Evolutionary conservation across 2,329 filamentous ascomycete species (phyloP).

Genomic region (Pleomassaria siparia): DNA sequence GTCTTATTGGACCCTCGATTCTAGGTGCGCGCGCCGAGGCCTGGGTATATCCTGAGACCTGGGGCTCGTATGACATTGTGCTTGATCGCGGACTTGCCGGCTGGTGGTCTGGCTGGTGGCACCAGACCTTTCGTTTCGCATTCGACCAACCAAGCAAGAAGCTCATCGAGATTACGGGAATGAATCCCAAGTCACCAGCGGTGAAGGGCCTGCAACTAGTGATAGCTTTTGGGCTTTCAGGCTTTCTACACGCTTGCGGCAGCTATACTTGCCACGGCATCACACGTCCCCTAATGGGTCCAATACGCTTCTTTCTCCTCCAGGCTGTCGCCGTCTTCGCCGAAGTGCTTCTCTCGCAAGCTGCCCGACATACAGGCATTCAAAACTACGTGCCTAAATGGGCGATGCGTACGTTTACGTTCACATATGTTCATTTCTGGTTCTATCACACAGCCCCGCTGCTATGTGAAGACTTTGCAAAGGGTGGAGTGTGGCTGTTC

Average conservation of each 20-base stretch:
- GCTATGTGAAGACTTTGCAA: conserved; percentile 75
- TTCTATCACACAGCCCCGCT: conserved; percentile 64
- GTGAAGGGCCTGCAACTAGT: conserved; percentile 47
- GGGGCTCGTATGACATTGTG: conserved; percentile 56
- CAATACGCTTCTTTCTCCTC: conserved; percentile 70
- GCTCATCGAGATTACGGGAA: conserved; percentile 38
- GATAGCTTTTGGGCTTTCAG: conserved; percentile 67
- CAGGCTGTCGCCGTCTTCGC: conserved; percentile 66
- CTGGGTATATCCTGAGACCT: conserved; percentile 64
- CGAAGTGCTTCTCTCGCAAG: conserved; percentile 46
- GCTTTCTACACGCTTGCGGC: conserved; percentile 69
- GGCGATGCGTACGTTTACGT: conserved; percentile 59
- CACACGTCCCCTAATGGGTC: conserved; percentile 51
- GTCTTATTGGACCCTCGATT: conserved; percentile 59
- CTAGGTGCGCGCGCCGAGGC: conserved; percentile 62
- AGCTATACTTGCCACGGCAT: conserved; percentile 65
- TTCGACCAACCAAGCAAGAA: conserved; percentile 64
- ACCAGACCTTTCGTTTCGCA: conserved; percentile 80
- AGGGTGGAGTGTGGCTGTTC: conserved; percentile 73
- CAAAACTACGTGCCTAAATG: conserved; percentile 46
- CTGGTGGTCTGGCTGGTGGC: conserved; percentile 87
- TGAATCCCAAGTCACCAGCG: conserved; percentile 35
- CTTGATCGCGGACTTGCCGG: conserved; percentile 73
- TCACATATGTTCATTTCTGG: conserved; percentile 66
- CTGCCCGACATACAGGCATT: conserved; percentile 38